Percentiles rank a stretch among this genome's conserved stretches.
phyloP scores from a whole-genome alignment of 257 asterid genomes.

The Gentiana macrophylla region DNA sequence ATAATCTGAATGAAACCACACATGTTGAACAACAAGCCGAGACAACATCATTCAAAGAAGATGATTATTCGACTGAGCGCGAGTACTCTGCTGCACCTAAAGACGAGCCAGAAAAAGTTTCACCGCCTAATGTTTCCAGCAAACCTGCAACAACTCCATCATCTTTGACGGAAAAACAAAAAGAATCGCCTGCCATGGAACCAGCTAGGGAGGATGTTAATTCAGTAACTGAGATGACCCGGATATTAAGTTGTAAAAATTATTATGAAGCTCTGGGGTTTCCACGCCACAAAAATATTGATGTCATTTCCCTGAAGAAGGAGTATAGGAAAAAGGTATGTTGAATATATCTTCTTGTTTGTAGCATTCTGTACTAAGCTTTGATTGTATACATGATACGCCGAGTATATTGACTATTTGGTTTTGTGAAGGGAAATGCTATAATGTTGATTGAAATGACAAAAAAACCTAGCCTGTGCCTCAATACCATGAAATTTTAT shows the following conservation, averaged over 20 bases:
- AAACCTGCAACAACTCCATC: constrained; percentile 37
- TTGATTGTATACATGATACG: too few species aligned
- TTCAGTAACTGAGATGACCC: constrained; percentile 77
- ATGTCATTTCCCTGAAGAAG: constrained; percentile 58
- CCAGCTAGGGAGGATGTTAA: constrained; percentile 45
- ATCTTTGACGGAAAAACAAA: constrained; percentile 46
- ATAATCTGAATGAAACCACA: constrained; percentile 65
- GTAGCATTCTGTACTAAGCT: too few species aligned
- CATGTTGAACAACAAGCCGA: constrained; percentile 60
- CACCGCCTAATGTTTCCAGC: constrained; percentile 50
- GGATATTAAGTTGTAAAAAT: constrained; percentile 61
- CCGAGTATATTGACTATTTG: neutral
- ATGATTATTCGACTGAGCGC: constrained; percentile 46
- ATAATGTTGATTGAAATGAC: too few species aligned
- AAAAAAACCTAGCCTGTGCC: too few species aligned
- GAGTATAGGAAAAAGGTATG: constrained; percentile 88
- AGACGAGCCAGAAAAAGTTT: constrained; percentile 53
- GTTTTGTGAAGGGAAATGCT: neutral
- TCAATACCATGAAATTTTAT: neutral
- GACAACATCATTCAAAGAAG: constrained; percentile 52
- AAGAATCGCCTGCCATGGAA: constrained; percentile 40
- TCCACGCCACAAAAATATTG: constrained; percentile 64
- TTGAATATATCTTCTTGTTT: neutral
- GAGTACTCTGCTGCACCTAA: constrained; percentile 52
- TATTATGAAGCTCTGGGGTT: constrained; percentile 91